Evolutionary conservation across 192 early-diverging fungal genomes (phyloP), one percentile per base, ranked within the genome.

Genomic region (Glomus cerebriforme): DNA sequence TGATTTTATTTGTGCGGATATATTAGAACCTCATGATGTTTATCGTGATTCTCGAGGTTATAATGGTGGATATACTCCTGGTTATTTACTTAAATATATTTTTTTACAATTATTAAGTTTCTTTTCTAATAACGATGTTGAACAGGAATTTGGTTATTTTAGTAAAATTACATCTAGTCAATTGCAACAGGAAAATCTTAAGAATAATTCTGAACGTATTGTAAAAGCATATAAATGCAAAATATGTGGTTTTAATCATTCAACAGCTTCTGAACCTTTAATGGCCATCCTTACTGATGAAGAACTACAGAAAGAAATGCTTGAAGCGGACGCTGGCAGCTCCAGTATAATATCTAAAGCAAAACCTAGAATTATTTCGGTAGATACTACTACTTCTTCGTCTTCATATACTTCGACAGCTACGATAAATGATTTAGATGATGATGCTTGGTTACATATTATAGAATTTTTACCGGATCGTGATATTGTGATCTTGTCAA

Each of bases 101-200:
- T 72, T 72, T 47, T 31, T 72, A 49, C 70, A 72, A 49, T 49
- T 72, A 31, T 49, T 72, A 4, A 72, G 70, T 49, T 72, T 72
- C 17, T 72, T 72, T 29, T 72, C 70, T 13, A 45, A 72, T 27
- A 12, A 72, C 22, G 17, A 26, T 13, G 22, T 72, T 54, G 70
- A 72, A 72, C 70, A 72, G 24, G 4, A 34, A 2, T 3, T 2
- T 27, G 70, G 70, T 0, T n/a, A 5, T 54, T n/a, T n/a, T n/a
- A n/a, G n/a, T n/a, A n/a, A n/a, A n/a, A 17, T 54, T 22, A 1
- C 2, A 17, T 22, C 15, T 22, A 54, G 7, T 22, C 10, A 54
- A 54, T 22, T 17, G 3, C 19, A 4, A 22, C 2, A 54, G 0
- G 47, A 54, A 54, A 19, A 4, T 54, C 22, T 54, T 54, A 54